Evolutionary conservation across 805 yeast genomes (phyloP), one percentile per base, ranked within the genome.

Genomic region (Kuraishia borneana): DNA sequence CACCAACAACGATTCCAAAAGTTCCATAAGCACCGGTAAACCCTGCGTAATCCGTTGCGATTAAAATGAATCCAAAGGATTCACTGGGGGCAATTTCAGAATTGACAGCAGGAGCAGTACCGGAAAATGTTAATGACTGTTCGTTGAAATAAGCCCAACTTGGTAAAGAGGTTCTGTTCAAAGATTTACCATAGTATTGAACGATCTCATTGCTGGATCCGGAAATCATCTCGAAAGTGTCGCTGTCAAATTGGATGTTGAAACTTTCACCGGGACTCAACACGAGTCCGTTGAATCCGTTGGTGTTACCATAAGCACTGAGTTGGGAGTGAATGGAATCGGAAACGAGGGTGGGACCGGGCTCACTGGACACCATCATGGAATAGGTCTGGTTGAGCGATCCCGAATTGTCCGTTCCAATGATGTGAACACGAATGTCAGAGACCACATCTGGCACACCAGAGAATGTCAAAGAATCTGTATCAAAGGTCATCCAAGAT

Each of bases 41-140:
- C 2, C 94, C 95, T 18, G 56, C 55, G 47, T 74, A 73, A 47
- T 87, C 95, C 2, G 94, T 64, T 1, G 88, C 96, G 37, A 87
- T 75, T 44, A 88, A 68, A 30, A 74, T 65, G 43, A 89, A 75
- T 13, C 71, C 68, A 52, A 73, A 92, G 28, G 64, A 60, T 42
- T 73, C 64, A 27, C 94, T 83, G 8, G 96, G 97, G 1, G 98
- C 98, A 44, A 85, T 80, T 13, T 70, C 66, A 2, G 96, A 83
- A 44, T 83, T 80, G 21, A 83, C 83, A 6, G 80, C 64, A 8
- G 98, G 98, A 1, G 95, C 89, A 1, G 79, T 77, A 21, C 98
- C 98, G 29, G 74, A 65, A 55, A 87, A 89, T 16, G 82, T 69
- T 42, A 84, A 60, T 26, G 65, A 62, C 36, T 61, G 60, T 4